Conservation (phyloP, 140 eudicot genomes). For the Erigeron philadelphicus region DNA sequence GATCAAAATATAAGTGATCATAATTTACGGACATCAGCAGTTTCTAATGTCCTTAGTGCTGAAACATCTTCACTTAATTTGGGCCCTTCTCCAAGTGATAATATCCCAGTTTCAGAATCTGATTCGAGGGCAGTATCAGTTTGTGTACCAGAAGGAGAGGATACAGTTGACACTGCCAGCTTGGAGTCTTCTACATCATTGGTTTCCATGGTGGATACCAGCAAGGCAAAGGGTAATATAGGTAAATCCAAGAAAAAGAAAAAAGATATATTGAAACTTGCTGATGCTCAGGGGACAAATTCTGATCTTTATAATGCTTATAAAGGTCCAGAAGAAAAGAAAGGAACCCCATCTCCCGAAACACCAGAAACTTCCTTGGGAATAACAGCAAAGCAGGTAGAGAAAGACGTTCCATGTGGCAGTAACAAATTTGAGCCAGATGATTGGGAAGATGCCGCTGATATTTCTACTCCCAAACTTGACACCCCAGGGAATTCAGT, state of each 20-base stretch:
- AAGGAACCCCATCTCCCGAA: constrained; percentile 39
- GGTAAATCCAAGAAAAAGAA: constrained; percentile 51
- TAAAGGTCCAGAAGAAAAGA: constrained; percentile 83
- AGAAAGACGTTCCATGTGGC: constrained; percentile 29
- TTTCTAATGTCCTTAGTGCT: constrained; percentile 23
- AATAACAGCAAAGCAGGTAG: constrained; percentile 22
- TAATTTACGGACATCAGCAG: constrained; percentile 18
- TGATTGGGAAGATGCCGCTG: constrained; percentile 98
- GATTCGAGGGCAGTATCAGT: constrained; percentile 19
- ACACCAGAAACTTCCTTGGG: constrained; percentile 30
- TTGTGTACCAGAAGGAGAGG: constrained; percentile 33
- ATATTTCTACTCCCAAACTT: constrained; percentile 57
- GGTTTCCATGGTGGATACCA: constrained; percentile 29
- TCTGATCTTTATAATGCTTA: constrained; percentile 84
- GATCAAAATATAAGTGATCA: constrained; percentile 23
- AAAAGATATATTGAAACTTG: constrained; percentile 59
- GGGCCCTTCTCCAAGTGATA: constrained; percentile 26
- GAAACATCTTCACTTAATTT: constrained; percentile 26
- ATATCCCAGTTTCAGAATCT: not conserved
- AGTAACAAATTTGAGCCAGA: constrained; percentile 66
- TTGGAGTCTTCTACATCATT: constrained; percentile 33
- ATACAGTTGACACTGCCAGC: constrained; percentile 21
- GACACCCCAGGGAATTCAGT: constrained; percentile 44
- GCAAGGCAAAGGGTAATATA: constrained; percentile 34
- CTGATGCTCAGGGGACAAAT: constrained; percentile 76